Evolutionary conservation across 148 eudicot genomes (phyloP).

Genomic region (Persicaria maculosa): DNA sequence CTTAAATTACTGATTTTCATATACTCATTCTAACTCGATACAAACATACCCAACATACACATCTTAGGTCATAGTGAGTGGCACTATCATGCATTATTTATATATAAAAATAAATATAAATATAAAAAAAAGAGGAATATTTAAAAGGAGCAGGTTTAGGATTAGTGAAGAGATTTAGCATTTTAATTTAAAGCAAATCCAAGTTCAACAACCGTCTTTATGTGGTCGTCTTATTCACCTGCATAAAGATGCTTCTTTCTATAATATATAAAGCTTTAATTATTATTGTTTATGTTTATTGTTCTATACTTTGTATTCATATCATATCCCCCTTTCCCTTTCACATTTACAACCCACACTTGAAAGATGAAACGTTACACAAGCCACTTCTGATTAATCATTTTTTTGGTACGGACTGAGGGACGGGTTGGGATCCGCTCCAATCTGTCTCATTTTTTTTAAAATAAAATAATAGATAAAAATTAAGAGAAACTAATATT

Average conservation of each 20-base stretch:
- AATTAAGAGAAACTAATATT: no score
- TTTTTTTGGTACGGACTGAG: no score
- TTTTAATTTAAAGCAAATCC: background rate
- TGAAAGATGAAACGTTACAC: background rate
- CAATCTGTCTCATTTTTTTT: no score
- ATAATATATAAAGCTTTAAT: background rate
- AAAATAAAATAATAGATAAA: no score
- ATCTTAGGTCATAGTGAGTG: no score
- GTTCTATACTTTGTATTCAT: background rate
- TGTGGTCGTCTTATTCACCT: conserved; percentile 3
- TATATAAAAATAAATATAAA: background rate
- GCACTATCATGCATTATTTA: background rate
- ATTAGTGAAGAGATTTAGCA: background rate
- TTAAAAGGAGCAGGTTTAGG: background rate
- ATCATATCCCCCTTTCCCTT: background rate
- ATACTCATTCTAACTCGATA: no score
- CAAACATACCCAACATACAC: no score
- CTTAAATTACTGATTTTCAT: no score
- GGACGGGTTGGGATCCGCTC: no score
- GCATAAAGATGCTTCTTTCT: conserved; percentile 3
- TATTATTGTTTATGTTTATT: background rate
- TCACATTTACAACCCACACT: conserved; percentile 7
- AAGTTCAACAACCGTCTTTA: background rate
- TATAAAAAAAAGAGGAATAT: background rate
- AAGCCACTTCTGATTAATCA: no score